Evolutionary conservation across 805 yeast genomes (phyloP).

Genomic region (Candida tallmaniae): DNA sequence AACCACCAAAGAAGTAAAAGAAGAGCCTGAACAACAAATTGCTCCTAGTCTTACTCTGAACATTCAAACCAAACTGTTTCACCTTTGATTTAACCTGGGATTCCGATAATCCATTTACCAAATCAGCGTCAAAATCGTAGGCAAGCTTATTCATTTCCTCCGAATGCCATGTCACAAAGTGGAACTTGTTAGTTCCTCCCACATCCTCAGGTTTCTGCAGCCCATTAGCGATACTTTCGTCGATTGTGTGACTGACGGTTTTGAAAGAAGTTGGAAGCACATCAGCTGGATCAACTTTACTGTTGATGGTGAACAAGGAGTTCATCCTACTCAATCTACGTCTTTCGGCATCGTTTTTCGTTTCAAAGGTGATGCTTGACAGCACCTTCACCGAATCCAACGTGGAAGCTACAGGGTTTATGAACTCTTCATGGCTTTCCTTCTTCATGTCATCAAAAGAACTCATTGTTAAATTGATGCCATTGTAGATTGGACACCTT

Average conservation of each 20-base stretch:
- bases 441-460: too few species aligned
- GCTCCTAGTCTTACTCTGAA: slow-evolving; percentile 35
- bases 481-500: too few species aligned
- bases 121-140: slow-evolving; percentile 16
- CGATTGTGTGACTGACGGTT: slow-evolving; percentile 32
- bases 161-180: slow-evolving; percentile 24
- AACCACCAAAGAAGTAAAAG: slow-evolving; percentile 45
- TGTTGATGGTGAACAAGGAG: slow-evolving; percentile 6
- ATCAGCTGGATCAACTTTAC: slow-evolving; percentile 9
- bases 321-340: too few species aligned
- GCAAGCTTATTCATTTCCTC: slow-evolving; percentile 21
- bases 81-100: slow-evolving; percentile 10
- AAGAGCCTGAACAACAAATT: slow-evolving; percentile 28
- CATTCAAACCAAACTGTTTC: slow-evolving; percentile 29
- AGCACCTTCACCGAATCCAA: too few species aligned
- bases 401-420: too few species aligned
- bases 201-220: slow-evolving; percentile 1
- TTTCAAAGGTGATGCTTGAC: too few species aligned
- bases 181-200: slow-evolving; percentile 17
- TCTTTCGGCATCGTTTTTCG: too few species aligned
- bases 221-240: background rate
- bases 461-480: too few species aligned
- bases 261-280: slow-evolving; percentile 34
- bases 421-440: too few species aligned
- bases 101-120: slow-evolving; percentile 18